phyloP scores from a whole-genome alignment of 2,329 filamentous ascomycete genomes.

The Colletotrichum lentis region DNA sequence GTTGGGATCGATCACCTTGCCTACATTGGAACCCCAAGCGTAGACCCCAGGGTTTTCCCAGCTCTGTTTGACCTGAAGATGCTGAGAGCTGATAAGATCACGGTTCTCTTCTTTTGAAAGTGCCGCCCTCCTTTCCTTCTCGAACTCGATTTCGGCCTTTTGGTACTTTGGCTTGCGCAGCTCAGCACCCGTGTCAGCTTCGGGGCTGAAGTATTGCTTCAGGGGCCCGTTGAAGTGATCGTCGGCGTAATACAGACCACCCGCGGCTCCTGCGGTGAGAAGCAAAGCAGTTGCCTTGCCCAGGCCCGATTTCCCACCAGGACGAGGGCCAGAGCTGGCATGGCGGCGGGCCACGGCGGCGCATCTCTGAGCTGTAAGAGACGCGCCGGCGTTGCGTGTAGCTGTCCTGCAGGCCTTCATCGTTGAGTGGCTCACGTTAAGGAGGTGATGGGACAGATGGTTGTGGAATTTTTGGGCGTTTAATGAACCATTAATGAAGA shows the following conservation, averaged over 20 bases:
- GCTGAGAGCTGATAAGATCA: constrained; percentile 82
- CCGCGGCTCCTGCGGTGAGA: constrained; percentile 45
- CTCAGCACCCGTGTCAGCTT: constrained; percentile 17
- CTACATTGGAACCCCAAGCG: constrained; percentile 89
- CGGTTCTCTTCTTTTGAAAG: constrained; percentile 75
- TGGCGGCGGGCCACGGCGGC: constrained; percentile 26
- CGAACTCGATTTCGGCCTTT: constrained; percentile 70
- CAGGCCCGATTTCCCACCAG: constrained; percentile 11
- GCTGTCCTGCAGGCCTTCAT: constrained; percentile 34
- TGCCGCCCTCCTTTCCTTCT: constrained; percentile 67
- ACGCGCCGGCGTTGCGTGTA: constrained; percentile 25
- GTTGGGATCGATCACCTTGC: constrained; percentile 84
- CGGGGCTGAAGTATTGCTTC: constrained; percentile 20
- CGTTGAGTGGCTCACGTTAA: background rate
- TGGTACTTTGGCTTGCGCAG: constrained; percentile 38
- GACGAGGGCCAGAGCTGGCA: constrained; percentile 22
- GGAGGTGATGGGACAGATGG: background rate
- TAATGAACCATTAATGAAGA: constrained; percentile 2
- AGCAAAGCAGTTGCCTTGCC: constrained; percentile 14
- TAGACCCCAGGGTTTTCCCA: constrained; percentile 87
- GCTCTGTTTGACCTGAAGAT: constrained; percentile 86
- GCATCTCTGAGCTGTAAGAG: constrained; percentile 33
- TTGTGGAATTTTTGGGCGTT: background rate
- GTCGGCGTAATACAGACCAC: constrained; percentile 51
- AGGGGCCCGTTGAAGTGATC: constrained; percentile 34